Evolutionary conservation across 176 grass and related monocot genomes (phyloP), one percentile per base, ranked within the genome.

Genomic region (Metroxylon sagu): DNA sequence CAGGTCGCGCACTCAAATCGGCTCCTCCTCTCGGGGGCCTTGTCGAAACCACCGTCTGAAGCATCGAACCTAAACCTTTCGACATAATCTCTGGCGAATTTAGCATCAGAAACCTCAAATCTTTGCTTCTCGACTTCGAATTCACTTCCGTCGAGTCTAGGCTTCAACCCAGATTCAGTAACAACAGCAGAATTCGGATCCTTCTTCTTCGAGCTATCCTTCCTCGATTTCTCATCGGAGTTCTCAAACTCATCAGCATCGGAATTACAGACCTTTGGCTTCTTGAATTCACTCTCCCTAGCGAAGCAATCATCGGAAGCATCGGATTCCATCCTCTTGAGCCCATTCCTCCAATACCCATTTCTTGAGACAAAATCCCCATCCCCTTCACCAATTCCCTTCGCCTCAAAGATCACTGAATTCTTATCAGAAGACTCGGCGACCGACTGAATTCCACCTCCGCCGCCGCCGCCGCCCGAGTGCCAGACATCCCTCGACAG

Each of bases 1-100:
- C 78, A 86, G 28, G 61, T 14, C 48, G 10, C 58, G 70, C 78
- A 86, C 21, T 62, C 21, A 51, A 79, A 49, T 2, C 35, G 35
- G 18, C 15, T 62, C 39, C 74, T 76, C 10, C 14, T 56, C 21
- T 72, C 66, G 43, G 43, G 6, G 58, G 3, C 3, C 39, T 50
- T 48, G 5, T 16, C 43, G 4, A 63, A 49, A 63, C 4, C 18
- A 49, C 39, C 61, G 3, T 25, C 39, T 5, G 61, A 64, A 64
- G 61, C 61, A 21, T 49, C 19, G 16, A 76, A 55, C 21, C 19
- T 65, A 60, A 71, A 65, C 25, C 54, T 71, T 48, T 50, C 25
- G 25, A 25, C 54, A 56, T 25, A 4, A 56, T 56, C 54, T 56
- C 23, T 14, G 12, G 19, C 54, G 8, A 25, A 56, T 56, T 56